Evolutionary conservation across 2,329 filamentous ascomycete genomes (phyloP).

Genomic region (Hymenoscyphus scutula): DNA sequence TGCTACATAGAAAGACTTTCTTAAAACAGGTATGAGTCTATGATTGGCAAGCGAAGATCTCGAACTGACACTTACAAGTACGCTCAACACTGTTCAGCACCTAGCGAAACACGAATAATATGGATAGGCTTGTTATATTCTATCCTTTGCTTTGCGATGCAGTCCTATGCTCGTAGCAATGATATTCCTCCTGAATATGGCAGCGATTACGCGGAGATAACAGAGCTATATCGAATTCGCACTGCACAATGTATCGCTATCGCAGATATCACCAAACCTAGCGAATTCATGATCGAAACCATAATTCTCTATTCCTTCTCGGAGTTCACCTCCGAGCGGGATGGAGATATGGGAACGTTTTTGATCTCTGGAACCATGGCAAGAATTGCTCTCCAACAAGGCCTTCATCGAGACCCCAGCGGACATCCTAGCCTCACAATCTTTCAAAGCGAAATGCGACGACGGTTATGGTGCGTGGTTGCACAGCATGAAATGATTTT

Average conservation of each 20-base stretch:
- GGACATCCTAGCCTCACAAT: slow-evolving; percentile 49
- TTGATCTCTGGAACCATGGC: slow-evolving; percentile 50
- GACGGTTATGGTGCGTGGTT: slow-evolving; percentile 54
- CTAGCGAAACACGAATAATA: slow-evolving; percentile 44
- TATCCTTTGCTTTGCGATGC: slow-evolving; percentile 26
- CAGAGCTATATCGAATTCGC: slow-evolving; percentile 48
- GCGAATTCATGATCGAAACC: slow-evolving; percentile 47
- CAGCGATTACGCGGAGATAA: slow-evolving; percentile 45
- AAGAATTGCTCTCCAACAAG: slow-evolving; percentile 57
- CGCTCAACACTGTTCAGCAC: slow-evolving; percentile 61
- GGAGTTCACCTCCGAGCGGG: slow-evolving; percentile 41
- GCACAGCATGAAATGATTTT: slow-evolving; percentile 62
- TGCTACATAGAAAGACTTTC: slow-evolving; percentile 81
- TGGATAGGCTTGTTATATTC: slow-evolving; percentile 51
- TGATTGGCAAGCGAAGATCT: slow-evolving; percentile 21
- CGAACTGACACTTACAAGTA: slow-evolving; percentile 30
- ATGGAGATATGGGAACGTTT: slow-evolving; percentile 56
- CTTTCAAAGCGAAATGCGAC: slow-evolving; percentile 60
- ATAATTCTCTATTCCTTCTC: slow-evolving; percentile 49
- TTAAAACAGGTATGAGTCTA: slow-evolving; percentile 56
- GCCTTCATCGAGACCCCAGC: slow-evolving; percentile 55
- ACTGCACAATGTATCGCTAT: slow-evolving; percentile 51
- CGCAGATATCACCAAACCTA: slow-evolving; percentile 50
- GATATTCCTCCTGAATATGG: slow-evolving; percentile 47
- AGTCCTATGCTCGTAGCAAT: slow-evolving; percentile 47